Evolutionary conservation across 768 basidiomycete genomes (phyloP).

Genomic region (Rhizopogon vulgaris): DNA sequence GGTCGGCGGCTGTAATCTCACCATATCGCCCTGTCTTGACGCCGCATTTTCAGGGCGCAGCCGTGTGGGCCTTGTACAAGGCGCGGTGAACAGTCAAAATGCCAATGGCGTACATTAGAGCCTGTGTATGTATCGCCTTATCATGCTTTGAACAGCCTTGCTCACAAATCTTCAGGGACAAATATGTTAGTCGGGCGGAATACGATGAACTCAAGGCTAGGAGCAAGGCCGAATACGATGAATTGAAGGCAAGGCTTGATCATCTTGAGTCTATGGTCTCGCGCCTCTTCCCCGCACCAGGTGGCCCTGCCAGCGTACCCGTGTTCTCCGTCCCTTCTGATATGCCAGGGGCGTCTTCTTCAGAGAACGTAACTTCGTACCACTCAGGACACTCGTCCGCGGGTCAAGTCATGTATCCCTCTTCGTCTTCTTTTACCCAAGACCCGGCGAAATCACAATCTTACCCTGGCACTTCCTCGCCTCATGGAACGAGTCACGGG

Average conservation of each 20-base stretch:
- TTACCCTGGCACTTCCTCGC: constrained; percentile 20
- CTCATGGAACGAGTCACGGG: constrained; percentile 19
- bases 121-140: constrained; percentile 51
- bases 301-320: constrained; percentile 21
- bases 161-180: constrained; percentile 46
- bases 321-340: constrained; percentile 25
- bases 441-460: constrained; percentile 20
- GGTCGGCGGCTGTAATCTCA: constrained; percentile 31
- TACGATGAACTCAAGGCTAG: constrained; percentile 70
- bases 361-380: constrained; percentile 20
- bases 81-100: constrained; percentile 74
- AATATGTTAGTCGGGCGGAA: constrained; percentile 73
- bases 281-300: constrained; percentile 25
- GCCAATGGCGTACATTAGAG: constrained; percentile 80
- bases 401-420: constrained; percentile 21
- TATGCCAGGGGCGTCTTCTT: constrained; percentile 20
- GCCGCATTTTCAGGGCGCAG: constrained; percentile 46
- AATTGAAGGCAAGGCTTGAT: constrained; percentile 60
- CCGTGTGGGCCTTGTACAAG: constrained; percentile 79
- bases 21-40: constrained; percentile 15
- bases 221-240: constrained; percentile 31
- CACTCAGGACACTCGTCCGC: constrained; percentile 21
- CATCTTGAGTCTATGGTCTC: constrained; percentile 52
- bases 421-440: constrained; percentile 18
- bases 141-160: constrained; percentile 3